Percentiles rank a stretch among this genome's conserved stretches.
phyloP scores from a whole-genome alignment of 2,329 filamentous ascomycete genomes.

The Nannizziopsis barbatae region DNA sequence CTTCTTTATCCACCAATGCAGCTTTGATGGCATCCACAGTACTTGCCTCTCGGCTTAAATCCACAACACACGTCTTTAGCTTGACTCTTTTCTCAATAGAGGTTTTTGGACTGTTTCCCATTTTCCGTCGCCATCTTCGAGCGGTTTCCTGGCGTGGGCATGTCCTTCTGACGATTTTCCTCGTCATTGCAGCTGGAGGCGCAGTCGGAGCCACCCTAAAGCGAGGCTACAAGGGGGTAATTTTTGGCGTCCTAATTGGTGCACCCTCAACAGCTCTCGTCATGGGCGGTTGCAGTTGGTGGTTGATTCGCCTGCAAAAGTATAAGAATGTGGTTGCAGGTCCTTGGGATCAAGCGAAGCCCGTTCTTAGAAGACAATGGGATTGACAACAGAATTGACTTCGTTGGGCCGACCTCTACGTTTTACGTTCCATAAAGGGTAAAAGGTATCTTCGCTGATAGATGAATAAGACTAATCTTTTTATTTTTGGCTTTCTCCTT shows the following conservation, averaged over 20 bases:
- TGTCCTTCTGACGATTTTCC: conserved; percentile 58
- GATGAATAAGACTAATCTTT: no score
- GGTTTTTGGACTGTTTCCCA: conserved; percentile 94
- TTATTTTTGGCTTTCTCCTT: no score
- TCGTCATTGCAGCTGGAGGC: conserved; percentile 69
- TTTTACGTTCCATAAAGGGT: neutral
- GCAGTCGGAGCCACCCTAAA: conserved; percentile 56
- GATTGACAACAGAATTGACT: conserved; percentile 25
- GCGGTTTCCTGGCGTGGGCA: conserved; percentile 75
- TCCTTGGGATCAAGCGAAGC: conserved; percentile 91
- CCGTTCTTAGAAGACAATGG: conserved; percentile 40
- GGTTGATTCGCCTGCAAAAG: conserved; percentile 91
- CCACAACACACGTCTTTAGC: conserved; percentile 87
- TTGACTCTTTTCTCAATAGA: conserved; percentile 94
- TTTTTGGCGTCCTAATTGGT: conserved; percentile 66
- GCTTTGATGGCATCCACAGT: conserved; percentile 95
- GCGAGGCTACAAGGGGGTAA: conserved; percentile 44
- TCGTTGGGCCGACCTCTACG: no score
- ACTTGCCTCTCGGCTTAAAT: conserved; percentile 75
- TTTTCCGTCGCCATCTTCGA: conserved; percentile 79
- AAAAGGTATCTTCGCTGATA: no score
- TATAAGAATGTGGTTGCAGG: conserved; percentile 99
- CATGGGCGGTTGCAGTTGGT: conserved; percentile 95
- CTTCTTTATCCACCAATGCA: conserved; percentile 78
- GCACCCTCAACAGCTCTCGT: conserved; percentile 61